phyloP scores from a whole-genome alignment of 441 rosid species.

The Corymbia citriodora region DNA sequence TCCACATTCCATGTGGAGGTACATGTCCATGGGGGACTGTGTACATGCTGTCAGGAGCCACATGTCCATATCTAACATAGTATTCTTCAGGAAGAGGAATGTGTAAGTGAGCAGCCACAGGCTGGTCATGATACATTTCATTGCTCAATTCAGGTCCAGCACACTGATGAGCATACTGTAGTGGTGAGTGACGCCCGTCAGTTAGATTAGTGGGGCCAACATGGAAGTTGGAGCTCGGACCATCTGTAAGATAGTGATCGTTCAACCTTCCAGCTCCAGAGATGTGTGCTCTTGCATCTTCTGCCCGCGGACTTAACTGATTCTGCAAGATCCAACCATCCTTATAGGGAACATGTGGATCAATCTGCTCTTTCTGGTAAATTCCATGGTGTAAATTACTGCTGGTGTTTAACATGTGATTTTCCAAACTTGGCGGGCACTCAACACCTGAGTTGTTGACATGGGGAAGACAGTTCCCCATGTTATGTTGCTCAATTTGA shows the following conservation, averaged over 20 bases:
- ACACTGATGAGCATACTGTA: constrained; percentile 40
- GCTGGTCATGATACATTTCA: constrained; percentile 64
- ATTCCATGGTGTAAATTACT: constrained; percentile 42
- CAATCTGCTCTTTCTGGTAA: constrained; percentile 48
- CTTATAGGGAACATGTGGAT: constrained; percentile 33
- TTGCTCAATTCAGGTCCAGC: constrained; percentile 53
- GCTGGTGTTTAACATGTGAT: constrained; percentile 51
- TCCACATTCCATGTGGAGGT: constrained; percentile 53
- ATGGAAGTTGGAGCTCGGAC: constrained; percentile 54
- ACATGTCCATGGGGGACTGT: constrained; percentile 50
- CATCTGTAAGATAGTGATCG: constrained; percentile 58
- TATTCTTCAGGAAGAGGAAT: constrained; percentile 48
- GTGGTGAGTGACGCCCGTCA: constrained; percentile 47
- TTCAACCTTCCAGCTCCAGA: constrained; percentile 65
- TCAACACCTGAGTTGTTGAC: constrained; percentile 43
- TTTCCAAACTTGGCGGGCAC: constrained; percentile 54
- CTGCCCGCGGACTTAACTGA: constrained; percentile 52
- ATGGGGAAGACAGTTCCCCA: constrained; percentile 51
- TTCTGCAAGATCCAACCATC: constrained; percentile 78
- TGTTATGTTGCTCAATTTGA: constrained; percentile 54
- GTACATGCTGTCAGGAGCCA: constrained; percentile 49
- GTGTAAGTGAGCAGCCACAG: constrained; percentile 37
- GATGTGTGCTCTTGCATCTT: constrained; percentile 56
- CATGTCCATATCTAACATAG: constrained; percentile 47
- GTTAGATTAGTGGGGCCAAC: constrained; percentile 44